phyloP scores from a whole-genome alignment of 352 stramenopile species.

The Pythium inflatum region DNA sequence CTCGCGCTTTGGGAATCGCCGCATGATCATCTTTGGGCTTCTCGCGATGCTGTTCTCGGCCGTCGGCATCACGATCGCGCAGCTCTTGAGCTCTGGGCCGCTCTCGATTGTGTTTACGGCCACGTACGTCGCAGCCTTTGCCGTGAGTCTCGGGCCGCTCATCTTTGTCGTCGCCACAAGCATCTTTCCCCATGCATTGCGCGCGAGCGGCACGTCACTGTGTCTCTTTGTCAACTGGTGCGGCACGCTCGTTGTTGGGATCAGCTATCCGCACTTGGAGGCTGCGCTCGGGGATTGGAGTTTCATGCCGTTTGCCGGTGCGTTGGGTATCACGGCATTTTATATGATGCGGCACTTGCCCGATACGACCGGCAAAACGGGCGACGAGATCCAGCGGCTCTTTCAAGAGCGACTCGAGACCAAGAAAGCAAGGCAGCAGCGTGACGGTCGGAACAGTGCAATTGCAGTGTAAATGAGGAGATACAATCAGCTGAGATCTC shows the following conservation, averaged over 20 bases:
- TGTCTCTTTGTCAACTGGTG: slow-evolving; percentile 60
- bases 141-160: slow-evolving; percentile 52
- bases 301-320: slow-evolving; percentile 37
- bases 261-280: slow-evolving; percentile 64
- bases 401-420: slow-evolving; percentile 7
- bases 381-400: slow-evolving; percentile 30
- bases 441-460: too few relatives aligned
- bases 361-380: slow-evolving; percentile 32
- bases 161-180: slow-evolving; percentile 55
- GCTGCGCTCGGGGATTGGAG: slow-evolving; percentile 42
- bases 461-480: too few relatives aligned
- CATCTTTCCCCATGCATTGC: slow-evolving; percentile 60
- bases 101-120: slow-evolving; percentile 54
- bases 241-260: slow-evolving; percentile 54
- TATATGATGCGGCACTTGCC: slow-evolving; percentile 28
- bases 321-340: slow-evolving; percentile 15
- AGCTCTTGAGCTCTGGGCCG: slow-evolving; percentile 42
- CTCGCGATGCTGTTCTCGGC: slow-evolving; percentile 40
- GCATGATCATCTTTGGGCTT: slow-evolving; percentile 52
- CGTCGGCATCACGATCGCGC: slow-evolving; percentile 38
- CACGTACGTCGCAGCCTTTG: slow-evolving; percentile 51
- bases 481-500: too few relatives aligned
- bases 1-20: slow-evolving; percentile 50
- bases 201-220: slow-evolving; percentile 48
- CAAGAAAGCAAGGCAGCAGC: too few relatives aligned